These are phyloP conservation scores for Blastocystis sp. DNA, from an alignment of 352 stramenopile genomes.

Conservation along the genomic window DNA sequence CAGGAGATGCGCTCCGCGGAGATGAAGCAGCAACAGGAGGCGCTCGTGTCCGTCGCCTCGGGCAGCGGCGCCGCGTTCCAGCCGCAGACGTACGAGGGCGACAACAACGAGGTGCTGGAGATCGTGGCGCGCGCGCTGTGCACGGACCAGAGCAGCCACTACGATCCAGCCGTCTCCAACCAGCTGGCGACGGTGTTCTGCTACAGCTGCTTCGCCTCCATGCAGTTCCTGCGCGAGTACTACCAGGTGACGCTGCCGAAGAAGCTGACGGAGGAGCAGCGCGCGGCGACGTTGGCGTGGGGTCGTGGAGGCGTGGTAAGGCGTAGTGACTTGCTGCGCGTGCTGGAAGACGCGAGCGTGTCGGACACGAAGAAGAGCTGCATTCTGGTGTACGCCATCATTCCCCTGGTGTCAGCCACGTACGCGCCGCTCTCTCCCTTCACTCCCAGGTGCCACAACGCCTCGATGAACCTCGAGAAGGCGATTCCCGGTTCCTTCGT, in stretches of 20 bases:
- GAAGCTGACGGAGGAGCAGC: background rate
- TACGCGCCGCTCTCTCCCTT: background rate
- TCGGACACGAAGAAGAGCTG: constrained; percentile 39
- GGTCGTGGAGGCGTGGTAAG: background rate
- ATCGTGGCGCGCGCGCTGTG: background rate
- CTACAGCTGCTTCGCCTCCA: background rate
- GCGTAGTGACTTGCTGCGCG: constrained; percentile 7
- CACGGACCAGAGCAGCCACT: background rate
- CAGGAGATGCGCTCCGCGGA: constrained; percentile 5
- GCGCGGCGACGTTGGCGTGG: background rate
- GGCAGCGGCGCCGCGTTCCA: background rate
- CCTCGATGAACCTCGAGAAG: background rate
- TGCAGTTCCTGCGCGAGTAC: constrained; percentile 11
- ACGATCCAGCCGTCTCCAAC: constrained; percentile 46
- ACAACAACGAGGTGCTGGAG: constrained; percentile 23
- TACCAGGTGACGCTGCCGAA: background rate
- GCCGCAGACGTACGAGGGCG: constrained; percentile 34
- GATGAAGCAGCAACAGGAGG: background rate
- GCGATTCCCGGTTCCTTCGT: constrained; percentile 49
- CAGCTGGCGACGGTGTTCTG: constrained; percentile 25
- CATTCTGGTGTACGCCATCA: constrained; percentile 40
- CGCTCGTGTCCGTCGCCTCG: background rate
- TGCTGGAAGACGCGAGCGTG: background rate
- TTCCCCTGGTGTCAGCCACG: constrained; percentile 46
- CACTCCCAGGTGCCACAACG: constrained; percentile 19